phyloP scores from a whole-genome alignment of 352 stramenopile species.

The Phytophthora brassicae region DNA sequence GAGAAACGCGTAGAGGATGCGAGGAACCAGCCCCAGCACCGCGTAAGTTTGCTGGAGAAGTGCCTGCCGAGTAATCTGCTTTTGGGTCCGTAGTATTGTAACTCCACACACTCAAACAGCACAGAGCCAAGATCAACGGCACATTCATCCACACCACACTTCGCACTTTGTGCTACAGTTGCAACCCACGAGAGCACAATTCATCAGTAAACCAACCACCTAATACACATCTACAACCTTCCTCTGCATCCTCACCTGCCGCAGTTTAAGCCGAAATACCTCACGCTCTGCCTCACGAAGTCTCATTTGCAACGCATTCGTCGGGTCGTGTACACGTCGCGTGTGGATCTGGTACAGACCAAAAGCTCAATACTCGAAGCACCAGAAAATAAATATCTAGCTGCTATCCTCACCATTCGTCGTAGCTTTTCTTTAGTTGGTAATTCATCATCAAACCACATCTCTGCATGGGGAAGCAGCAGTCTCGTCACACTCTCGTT shows the following conservation, averaged over 20 bases:
- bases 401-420: constrained; percentile 34
- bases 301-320: constrained; percentile 45
- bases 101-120: constrained; percentile 42
- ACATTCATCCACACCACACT: constrained; percentile 41
- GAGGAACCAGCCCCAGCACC: constrained; percentile 3
- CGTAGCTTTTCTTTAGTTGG: constrained; percentile 37
- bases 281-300: constrained; percentile 48
- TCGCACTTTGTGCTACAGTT: constrained; percentile 37
- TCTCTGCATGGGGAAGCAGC: constrained; percentile 31
- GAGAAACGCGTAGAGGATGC: constrained; percentile 1
- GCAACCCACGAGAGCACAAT: background rate
- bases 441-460: constrained; percentile 17
- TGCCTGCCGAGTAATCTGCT: background rate
- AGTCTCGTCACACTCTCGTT: constrained; percentile 37
- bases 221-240: too few species aligned
- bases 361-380: background rate
- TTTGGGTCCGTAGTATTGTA: constrained; percentile 19
- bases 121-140: constrained; percentile 34
- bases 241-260: constrained; percentile 40
- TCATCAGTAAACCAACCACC: background rate
- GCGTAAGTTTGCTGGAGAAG: constrained; percentile 17
- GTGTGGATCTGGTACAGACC: constrained; percentile 34
- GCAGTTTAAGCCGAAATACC: constrained; percentile 32
- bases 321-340: constrained; percentile 48
- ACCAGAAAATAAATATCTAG: background rate